These are phyloP conservation scores for Escallonia herrerae DNA, from an alignment of 129 eudicot species.

Conservation along the genomic window DNA sequence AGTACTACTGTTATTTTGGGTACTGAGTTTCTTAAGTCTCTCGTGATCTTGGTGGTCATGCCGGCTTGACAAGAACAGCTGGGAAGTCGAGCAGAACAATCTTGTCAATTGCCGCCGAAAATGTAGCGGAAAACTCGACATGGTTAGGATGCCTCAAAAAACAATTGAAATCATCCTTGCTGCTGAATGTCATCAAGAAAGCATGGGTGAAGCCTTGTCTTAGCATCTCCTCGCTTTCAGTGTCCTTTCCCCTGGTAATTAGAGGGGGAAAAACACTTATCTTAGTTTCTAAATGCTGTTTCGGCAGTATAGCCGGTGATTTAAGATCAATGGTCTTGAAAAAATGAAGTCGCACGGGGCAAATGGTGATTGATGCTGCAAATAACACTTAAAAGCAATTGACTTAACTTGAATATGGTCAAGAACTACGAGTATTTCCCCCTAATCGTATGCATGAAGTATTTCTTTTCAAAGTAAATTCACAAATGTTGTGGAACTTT, in stretches of 20 bases:
- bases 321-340: no score
- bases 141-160: constrained; percentile 63
- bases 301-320: no score
- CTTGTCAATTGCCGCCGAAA: constrained; percentile 64
- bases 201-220: constrained; percentile 93
- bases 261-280: no score
- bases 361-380: no score
- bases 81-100: constrained; percentile 87
- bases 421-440: no score
- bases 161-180: constrained; percentile 61
- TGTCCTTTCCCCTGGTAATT: constrained; percentile 64
- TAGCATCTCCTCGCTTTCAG: constrained; percentile 76
- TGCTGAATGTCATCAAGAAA: constrained; percentile 74
- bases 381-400: no score
- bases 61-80: constrained; percentile 42
- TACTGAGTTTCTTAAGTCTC: background rate
- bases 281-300: no score
- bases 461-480: no score
- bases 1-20: background rate
- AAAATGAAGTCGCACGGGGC: no score
- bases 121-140: constrained; percentile 51
- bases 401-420: no score
- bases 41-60: background rate
- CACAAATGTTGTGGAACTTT: no score
- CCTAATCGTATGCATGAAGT: no score